Percentiles rank a stretch among this genome's conserved stretches.
Conservation (phyloP, 768 basidiomycete species). For the Termitomyces sp. region DNA sequence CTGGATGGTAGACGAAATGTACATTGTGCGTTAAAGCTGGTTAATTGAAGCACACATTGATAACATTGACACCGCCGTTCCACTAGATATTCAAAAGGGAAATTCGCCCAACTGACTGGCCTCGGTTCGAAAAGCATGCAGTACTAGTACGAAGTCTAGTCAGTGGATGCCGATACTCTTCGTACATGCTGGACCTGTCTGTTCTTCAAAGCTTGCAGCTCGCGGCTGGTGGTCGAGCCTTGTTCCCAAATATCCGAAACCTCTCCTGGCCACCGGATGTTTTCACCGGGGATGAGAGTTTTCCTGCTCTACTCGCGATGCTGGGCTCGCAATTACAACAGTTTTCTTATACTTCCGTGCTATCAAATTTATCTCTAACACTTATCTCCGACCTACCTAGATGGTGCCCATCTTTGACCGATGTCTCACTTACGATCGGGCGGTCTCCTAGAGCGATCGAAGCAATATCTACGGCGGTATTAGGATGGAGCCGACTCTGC, state of each 20-base stretch:
- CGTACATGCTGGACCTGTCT: not conserved
- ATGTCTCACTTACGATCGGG: not conserved
- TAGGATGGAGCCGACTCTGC: not conserved
- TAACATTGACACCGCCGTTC: not conserved
- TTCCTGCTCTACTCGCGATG: too few species aligned
- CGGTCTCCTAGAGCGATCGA: too few species aligned
- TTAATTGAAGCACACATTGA: too few species aligned
- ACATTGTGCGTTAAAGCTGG: not conserved
- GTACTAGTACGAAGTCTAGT: not conserved
- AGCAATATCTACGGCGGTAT: not conserved
- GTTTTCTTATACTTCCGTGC: not conserved
- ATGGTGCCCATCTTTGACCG: not conserved
- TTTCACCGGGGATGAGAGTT: too few species aligned
- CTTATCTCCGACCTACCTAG: not conserved
- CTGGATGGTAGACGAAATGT: not conserved
- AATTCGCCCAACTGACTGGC: not conserved
- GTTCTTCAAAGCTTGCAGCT: not conserved
- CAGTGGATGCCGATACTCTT: too few species aligned
- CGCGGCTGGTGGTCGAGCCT: not conserved
- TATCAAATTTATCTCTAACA: not conserved
- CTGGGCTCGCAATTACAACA: not conserved
- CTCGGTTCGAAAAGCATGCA: not conserved
- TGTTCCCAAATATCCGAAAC: not conserved
- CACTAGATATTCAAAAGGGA: not conserved
- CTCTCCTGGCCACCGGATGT: too few species aligned